Evolutionary conservation across 768 basidiomycete genomes (phyloP), one percentile per base, ranked within the genome.

Genomic region (Imleria badia): DNA sequence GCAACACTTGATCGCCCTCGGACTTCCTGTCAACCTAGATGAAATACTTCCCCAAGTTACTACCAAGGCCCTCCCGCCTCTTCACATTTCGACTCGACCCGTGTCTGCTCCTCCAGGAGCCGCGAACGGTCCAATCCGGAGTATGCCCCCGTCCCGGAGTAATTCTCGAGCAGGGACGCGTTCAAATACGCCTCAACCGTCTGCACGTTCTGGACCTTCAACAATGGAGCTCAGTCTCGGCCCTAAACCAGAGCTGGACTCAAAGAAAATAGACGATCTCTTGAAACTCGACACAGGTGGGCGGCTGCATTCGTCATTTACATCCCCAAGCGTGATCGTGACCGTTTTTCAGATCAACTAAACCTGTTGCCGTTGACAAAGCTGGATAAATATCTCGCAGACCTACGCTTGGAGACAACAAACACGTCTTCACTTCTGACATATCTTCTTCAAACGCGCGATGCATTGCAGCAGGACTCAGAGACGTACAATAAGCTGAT

Each of bases 21-120:
- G 95, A 22, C 87, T 98, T 43, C 95, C 95, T 5, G 91, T 98
- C 48, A 98, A 98, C 66, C 78, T 98, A 7, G 95, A 98, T 67
- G 95, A 98, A 74, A 85, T 96, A 9, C 75, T 91, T 46, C 89
- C 90, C 3, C 83, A 80, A 44, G 76, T 80, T 9, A 81, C 76
- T 55, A 79, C 81, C 41, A 87, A 84, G 63, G 75, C 81, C 7
- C 76, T 96, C 34, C 94, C 94, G 3, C 80, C 86, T 19, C 76
- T 96, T 40, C 85, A 93, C 58, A 91, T 97, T 46, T 83, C 82
- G 29, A 94, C 92, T 20, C 81, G 91, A 43, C 89, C 91, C 3
- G 78, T 84, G 74, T 92, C 91, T 42, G 85, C 87, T 12, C 92
- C 91, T 17, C 90, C 91, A 20, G 84, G 78, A 17, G 75, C 78